Evolutionary conservation across 495 filamentous ascomycete genomes (phyloP).

Genomic region (Penicillium coprophilum): DNA sequence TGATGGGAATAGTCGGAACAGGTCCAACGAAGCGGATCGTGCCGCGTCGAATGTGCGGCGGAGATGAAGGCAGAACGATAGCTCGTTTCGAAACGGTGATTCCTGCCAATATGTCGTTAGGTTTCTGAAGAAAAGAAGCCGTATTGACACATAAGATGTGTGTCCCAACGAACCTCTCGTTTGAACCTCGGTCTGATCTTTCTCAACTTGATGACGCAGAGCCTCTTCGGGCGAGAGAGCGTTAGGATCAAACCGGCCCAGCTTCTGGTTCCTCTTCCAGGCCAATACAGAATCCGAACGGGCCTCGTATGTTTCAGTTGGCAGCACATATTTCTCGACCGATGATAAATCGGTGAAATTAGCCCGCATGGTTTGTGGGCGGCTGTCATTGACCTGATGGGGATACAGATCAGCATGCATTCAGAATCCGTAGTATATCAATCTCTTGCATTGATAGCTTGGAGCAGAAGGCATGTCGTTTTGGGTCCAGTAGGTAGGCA

Average conservation of each 20-base stretch:
- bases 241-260: constrained; percentile 91
- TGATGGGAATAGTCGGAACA: constrained; percentile 74
- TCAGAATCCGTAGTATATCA: not conserved
- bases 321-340: constrained; percentile 84
- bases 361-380: constrained; percentile 65
- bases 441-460: not conserved
- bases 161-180: constrained; percentile 51
- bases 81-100: constrained; percentile 38
- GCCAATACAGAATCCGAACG: constrained; percentile 84
- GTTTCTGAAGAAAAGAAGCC: not conserved
- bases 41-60: constrained; percentile 71
- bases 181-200: constrained; percentile 61
- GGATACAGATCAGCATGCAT: not conserved
- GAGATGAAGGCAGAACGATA: constrained; percentile 45
- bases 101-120: constrained; percentile 20
- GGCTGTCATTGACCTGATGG: constrained; percentile 74
- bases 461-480: not conserved
- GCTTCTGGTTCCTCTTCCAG: constrained; percentile 88
- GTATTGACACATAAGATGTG: constrained; percentile 3
- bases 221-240: constrained; percentile 60
- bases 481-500: not conserved
- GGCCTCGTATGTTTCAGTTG: constrained; percentile 75
- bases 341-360: constrained; percentile 77
- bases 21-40: constrained; percentile 78
- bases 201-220: constrained; percentile 66